These are phyloP conservation scores for Dispira parvispora DNA, from an alignment of 192 early-diverging fungal genomes.

Conservation along the genomic window DNA sequence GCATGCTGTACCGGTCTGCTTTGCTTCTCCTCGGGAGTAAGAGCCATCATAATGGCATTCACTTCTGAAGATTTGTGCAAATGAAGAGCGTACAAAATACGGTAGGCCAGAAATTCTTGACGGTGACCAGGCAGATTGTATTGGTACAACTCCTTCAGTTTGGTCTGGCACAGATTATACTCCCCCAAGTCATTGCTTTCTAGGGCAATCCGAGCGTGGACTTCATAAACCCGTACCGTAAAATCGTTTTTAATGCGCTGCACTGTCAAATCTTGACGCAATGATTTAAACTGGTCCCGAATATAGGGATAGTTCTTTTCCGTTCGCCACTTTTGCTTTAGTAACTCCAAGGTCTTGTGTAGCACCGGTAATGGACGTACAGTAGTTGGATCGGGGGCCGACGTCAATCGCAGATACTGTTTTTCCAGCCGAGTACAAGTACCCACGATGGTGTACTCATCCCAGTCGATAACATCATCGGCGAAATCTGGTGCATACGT, in stretches of 20 bases:
- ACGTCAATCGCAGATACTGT: slow-evolving; percentile 77
- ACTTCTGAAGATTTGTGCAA: slow-evolving; percentile 79
- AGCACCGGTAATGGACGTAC: slow-evolving; percentile 77
- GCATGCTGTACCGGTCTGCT: slow-evolving; percentile 59
- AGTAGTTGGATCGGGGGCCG: slow-evolving; percentile 79
- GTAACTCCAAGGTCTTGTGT: slow-evolving; percentile 52
- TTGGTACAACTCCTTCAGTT: slow-evolving; percentile 76
- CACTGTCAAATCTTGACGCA: slow-evolving; percentile 92
- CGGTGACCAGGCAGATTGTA: slow-evolving; percentile 49
- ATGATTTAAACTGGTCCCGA: slow-evolving; percentile 91
- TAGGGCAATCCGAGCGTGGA: slow-evolving; percentile 86
- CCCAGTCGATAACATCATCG: slow-evolving; percentile 60
- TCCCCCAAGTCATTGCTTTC: slow-evolving; percentile 95
- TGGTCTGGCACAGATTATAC: slow-evolving; percentile 95
- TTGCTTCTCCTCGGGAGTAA: slow-evolving; percentile 49
- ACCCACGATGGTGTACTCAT: slow-evolving; percentile 74
- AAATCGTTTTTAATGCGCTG: slow-evolving; percentile 89
- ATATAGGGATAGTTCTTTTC: slow-evolving; percentile 89
- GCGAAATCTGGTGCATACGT: neutral
- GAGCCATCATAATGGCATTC: slow-evolving; percentile 49
- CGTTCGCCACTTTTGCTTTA: slow-evolving; percentile 63
- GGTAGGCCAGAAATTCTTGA: slow-evolving; percentile 88
- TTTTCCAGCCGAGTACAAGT: slow-evolving; percentile 79
- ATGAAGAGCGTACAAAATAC: slow-evolving; percentile 79
- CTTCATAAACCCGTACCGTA: slow-evolving; percentile 88